Evolutionary conservation across 73 alveolate genomes (phyloP), one percentile per base, ranked within the genome.

Genomic region (Paramecium caudatum): DNA sequence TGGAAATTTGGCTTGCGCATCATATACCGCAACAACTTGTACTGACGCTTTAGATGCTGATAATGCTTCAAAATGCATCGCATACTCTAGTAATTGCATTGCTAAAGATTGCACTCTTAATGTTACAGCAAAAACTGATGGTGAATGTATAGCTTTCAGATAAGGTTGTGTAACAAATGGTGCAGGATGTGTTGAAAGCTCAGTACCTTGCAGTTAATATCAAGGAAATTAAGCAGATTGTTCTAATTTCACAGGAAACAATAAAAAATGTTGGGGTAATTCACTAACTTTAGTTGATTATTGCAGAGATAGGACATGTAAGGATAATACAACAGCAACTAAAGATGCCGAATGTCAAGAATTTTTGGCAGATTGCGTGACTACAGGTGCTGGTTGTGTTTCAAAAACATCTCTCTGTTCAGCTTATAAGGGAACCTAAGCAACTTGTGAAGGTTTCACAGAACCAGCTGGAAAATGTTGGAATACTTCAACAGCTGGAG

Each of bases 341-440:
- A 74, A 23, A 21, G 88, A 74, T n/a, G 15, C 37, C 0, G 88
- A 37, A 39, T 74, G 88, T 45, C 15, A 74, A 3, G 16, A n/a
- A 0, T 74, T 41, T 47, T 43, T 74, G 10, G 69, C 88, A 1
- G 43, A 17, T 16, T 74, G 88, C 3, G 43, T 37, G 21, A 74
- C 88, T 43, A 41, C 36, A 19, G 88, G 88, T 21, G 13, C 88
- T 6, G 19, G 27, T 9, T 74, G 88, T 43, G 65, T 74, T 41
- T 39, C 88, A 4, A 41, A 27, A 36, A 17, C 69, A 4, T 39
- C 88, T n/a, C 70, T 30, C 5, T 48, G 70, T 16, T 74, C 69
- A 19, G 23, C 37, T 10, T 37, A 37, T 19, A 21, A 74, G 19
- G 4, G 3, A 39, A 45, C 9, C 19, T 41, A 74, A 74, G 69